Percentiles rank a stretch among this genome's conserved stretches.
Evolutionary conservation across 106 monocot genomes (phyloP).

Genomic region (Alisma plantagoaquatica): DNA sequence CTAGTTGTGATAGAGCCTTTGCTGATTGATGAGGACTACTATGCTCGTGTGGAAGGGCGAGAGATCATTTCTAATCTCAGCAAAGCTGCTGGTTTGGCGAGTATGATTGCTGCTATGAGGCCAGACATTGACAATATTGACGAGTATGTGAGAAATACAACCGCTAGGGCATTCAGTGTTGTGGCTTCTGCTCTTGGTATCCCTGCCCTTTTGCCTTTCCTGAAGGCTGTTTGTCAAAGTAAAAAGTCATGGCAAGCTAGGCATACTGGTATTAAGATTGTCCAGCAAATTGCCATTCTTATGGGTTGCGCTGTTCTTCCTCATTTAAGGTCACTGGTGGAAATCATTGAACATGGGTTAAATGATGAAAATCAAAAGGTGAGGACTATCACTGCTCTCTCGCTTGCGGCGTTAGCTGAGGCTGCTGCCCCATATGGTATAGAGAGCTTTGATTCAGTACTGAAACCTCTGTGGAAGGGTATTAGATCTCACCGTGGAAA

Average conservation of each 20-base stretch:
- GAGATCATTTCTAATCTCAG: constrained; percentile 99
- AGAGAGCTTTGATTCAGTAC: constrained; percentile 96
- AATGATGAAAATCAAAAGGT: constrained; percentile 98
- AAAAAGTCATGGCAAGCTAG: constrained; percentile 99
- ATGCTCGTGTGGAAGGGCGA: constrained; percentile 96
- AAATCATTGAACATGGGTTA: constrained; percentile 92
- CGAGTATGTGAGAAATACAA: constrained; percentile 95
- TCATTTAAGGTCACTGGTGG: constrained; percentile 84
- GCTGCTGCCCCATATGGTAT: constrained; percentile 97
- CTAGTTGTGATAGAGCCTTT: constrained; percentile 95
- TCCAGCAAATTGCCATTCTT: constrained; percentile 97
- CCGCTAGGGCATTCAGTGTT: constrained; percentile 97
- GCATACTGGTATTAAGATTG: constrained; percentile 96
- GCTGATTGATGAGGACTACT: constrained; percentile 96
- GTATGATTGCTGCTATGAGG: constrained; percentile 98
- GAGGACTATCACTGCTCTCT: constrained; percentile 92
- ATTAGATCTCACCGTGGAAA: constrained; percentile 92
- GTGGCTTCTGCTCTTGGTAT: constrained; percentile 98
- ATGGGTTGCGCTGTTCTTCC: constrained; percentile 99
- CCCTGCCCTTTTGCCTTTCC: constrained; percentile 85
- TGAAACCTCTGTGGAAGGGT: constrained; percentile 99
- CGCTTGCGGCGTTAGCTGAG: constrained; percentile 93
- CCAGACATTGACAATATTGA: constrained; percentile 99
- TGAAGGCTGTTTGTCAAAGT: constrained; percentile 99
- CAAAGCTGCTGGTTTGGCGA: constrained; percentile 90